Conservation (phyloP, 2,329 filamentous ascomycete genomes). For the Aspergillus fischeri region DNA sequence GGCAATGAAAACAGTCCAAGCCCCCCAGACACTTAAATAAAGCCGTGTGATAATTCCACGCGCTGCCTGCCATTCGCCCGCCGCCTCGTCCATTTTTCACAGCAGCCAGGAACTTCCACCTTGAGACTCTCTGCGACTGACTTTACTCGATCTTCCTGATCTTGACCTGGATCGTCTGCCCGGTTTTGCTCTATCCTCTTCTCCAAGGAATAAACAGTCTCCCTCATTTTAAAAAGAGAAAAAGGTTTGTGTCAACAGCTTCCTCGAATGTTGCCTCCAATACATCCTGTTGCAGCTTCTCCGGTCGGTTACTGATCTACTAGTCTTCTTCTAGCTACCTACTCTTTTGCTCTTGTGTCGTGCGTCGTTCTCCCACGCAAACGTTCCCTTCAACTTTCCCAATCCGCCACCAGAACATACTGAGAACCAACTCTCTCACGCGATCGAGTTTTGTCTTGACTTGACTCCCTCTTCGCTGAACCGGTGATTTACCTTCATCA, state of each 20-base stretch:
- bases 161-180: conserved; percentile 26
- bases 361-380: conserved; percentile 16
- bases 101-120: conserved; percentile 19
- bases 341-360: conserved; percentile 13
- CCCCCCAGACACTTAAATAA: neutral
- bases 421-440: conserved; percentile 12
- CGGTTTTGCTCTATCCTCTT: conserved; percentile 20
- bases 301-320: neutral
- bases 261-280: neutral
- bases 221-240: neutral
- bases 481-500: conserved; percentile 16
- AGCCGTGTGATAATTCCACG: conserved; percentile 26
- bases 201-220: neutral
- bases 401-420: conserved; percentile 16
- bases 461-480: conserved; percentile 22
- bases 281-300: neutral
- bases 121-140: conserved; percentile 11
- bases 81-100: conserved; percentile 18
- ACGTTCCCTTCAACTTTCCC: conserved; percentile 13
- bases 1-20: neutral
- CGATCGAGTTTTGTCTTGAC: conserved; percentile 17
- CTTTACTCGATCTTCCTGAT: conserved; percentile 18
- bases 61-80: conserved; percentile 22
- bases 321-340: conserved; percentile 7
- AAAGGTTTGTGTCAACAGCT: neutral